These are phyloP conservation scores for Moricandia arvensis DNA, from an alignment of 345 rosid genomes.

Conservation along the genomic window DNA sequence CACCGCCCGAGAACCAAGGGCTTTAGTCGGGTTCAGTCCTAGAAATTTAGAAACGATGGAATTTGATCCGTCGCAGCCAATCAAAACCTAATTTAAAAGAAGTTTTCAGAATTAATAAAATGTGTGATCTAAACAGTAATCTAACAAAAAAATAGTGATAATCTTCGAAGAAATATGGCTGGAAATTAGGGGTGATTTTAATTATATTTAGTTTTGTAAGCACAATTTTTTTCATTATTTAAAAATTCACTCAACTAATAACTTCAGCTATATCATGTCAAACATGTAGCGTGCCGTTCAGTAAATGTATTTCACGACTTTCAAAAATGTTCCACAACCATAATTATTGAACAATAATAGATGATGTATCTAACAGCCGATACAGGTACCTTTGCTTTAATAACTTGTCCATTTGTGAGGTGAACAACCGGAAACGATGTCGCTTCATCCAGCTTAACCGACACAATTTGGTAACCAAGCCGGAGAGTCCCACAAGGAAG, in stretches of 20 bases:
- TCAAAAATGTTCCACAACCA: not conserved
- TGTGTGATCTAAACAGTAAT: too few relatives aligned
- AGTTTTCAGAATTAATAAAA: not conserved
- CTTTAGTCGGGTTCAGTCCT: constrained; percentile 34
- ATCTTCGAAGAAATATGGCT: too few relatives aligned
- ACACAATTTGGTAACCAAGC: constrained; percentile 39
- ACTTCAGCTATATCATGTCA: not conserved
- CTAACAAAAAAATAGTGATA: too few relatives aligned
- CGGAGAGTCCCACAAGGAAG: constrained; percentile 44
- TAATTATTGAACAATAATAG: not conserved
- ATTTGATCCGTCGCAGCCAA: constrained; percentile 60
- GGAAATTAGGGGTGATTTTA: too few relatives aligned
- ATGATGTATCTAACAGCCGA: not conserved
- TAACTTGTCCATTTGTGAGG: constrained; percentile 34
- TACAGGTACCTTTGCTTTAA: constrained; percentile 45
- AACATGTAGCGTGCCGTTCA: too few relatives aligned
- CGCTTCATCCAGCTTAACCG: constrained; percentile 21
- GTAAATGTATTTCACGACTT: too few relatives aligned
- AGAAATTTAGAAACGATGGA: constrained; percentile 45
- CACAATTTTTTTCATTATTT: not conserved
- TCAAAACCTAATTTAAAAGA: constrained; percentile 33
- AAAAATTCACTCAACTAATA: not conserved
- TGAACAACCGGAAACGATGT: constrained; percentile 38
- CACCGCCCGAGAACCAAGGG: constrained; percentile 29
- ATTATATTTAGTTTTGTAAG: not conserved